Percentiles rank a stretch among this genome's conserved stretches.
Evolutionary conservation across 768 basidiomycete species (phyloP).

Genomic region (Phanerochaete carnosa): DNA sequence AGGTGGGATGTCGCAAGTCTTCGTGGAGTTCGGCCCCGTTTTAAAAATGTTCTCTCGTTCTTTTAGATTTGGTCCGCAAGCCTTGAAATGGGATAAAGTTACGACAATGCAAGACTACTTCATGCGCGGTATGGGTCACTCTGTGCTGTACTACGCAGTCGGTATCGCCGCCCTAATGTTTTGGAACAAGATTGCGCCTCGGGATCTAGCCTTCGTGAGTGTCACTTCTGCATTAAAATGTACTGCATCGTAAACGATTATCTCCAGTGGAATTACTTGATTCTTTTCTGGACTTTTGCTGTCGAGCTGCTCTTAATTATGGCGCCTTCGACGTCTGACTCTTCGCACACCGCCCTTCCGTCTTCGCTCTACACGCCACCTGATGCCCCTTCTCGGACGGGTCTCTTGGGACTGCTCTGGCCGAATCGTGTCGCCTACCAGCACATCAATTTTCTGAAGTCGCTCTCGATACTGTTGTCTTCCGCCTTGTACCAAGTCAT

Average conservation of each 20-base stretch:
- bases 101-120: slow-evolving; percentile 71
- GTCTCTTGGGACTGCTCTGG: slow-evolving; percentile 42
- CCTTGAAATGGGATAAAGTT: slow-evolving; percentile 63
- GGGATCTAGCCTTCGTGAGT: slow-evolving; percentile 67
- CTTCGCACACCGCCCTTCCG: slow-evolving; percentile 21
- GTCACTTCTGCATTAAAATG: not conserved
- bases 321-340: slow-evolving; percentile 45
- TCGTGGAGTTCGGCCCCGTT: no score
- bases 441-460: slow-evolving; percentile 74
- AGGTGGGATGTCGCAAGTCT: slow-evolving; percentile 41
- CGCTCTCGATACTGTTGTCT: slow-evolving; percentile 70
- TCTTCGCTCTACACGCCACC: slow-evolving; percentile 24
- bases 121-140: slow-evolving; percentile 56
- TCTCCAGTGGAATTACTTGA: slow-evolving; percentile 73
- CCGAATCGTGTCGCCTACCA: slow-evolving; percentile 71
- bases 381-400: slow-evolving; percentile 8
- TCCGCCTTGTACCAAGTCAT: slow-evolving; percentile 70
- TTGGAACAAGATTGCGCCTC: slow-evolving; percentile 46
- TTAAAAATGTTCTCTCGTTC: not conserved
- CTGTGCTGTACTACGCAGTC: slow-evolving; percentile 65
- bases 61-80: slow-evolving; percentile 76
- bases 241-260: not conserved
- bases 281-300: slow-evolving; percentile 60
- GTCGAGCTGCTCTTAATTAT: slow-evolving; percentile 67
- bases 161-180: slow-evolving; percentile 55